Evolutionary conservation across 2,329 filamentous ascomycete species (phyloP).

Genomic region (Stromatinia cepivora): DNA sequence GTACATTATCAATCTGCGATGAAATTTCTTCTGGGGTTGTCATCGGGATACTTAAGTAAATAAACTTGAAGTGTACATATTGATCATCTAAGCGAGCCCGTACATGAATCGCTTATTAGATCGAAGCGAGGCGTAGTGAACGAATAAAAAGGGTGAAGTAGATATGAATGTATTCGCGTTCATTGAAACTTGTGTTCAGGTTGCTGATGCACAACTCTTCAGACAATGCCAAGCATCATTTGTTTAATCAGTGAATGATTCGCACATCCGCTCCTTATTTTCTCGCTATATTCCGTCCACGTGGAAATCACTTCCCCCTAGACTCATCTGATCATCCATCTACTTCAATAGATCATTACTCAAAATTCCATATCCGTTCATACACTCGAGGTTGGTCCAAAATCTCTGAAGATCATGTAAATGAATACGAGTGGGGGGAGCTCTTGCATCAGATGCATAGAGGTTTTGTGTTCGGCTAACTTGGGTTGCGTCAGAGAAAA

Average conservation of each 20-base stretch:
- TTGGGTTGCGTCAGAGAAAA: too few relatives aligned
- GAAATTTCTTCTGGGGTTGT: background rate
- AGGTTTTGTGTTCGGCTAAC: too few relatives aligned
- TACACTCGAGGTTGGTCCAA: too few relatives aligned
- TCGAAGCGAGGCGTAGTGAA: background rate
- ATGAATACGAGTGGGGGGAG: too few relatives aligned
- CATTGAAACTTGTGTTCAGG: background rate
- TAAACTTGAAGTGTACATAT: background rate
- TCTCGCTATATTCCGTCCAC: background rate
- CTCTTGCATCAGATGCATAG: too few relatives aligned
- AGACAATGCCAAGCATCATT: background rate
- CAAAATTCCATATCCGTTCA: too few relatives aligned
- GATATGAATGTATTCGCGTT: background rate
- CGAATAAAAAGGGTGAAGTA: background rate
- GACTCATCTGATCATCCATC: too few relatives aligned
- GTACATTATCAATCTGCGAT: background rate
- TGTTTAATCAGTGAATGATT: background rate
- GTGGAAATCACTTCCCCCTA: background rate
- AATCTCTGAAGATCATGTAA: too few relatives aligned
- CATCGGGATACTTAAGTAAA: background rate
- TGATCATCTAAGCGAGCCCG: background rate
- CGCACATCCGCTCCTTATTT: background rate
- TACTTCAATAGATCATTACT: too few relatives aligned
- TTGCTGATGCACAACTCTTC: background rate
- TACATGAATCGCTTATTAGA: background rate